Evolutionary conservation across 345 rosid genomes (phyloP).

Genomic region (Rhodamnia argentea): DNA sequence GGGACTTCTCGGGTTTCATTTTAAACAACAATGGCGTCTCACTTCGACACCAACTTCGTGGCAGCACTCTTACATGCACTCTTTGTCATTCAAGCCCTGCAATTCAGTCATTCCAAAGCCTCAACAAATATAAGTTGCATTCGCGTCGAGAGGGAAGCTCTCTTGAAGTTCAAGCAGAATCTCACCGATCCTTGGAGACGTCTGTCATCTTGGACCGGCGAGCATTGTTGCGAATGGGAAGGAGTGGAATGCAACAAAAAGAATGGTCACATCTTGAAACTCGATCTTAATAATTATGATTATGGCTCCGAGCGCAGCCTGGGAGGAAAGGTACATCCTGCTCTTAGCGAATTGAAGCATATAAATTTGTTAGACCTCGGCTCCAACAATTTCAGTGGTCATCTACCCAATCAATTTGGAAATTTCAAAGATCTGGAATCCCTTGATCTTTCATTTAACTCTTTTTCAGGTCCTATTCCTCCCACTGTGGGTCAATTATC

Average conservation of each 20-base stretch:
- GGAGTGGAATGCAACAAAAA: neutral
- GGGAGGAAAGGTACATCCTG: neutral
- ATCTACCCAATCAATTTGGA: neutral
- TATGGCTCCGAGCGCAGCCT: too few species aligned
- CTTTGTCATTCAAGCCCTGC: too few species aligned
- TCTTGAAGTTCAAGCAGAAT: too few species aligned
- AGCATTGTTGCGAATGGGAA: neutral
- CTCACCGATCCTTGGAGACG: neutral
- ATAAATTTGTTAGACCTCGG: neutral
- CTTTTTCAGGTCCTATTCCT: slow-evolving; percentile 12
- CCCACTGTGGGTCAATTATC: neutral
- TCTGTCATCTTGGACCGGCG: neutral
- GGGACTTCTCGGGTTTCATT: too few species aligned
- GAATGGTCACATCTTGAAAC: neutral
- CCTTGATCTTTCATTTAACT: neutral
- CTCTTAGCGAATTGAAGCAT: neutral
- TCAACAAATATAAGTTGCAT: too few species aligned
- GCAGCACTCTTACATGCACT: too few species aligned
- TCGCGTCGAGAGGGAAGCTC: too few species aligned
- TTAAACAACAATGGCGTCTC: too few species aligned
- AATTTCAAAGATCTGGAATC: neutral
- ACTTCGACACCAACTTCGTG: too few species aligned
- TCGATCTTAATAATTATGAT: neutral
- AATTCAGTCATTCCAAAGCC: too few species aligned
- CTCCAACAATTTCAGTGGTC: neutral